Evolutionary conservation across 345 rosid genomes (phyloP).

Genomic region (Geranium rotundifolium): DNA sequence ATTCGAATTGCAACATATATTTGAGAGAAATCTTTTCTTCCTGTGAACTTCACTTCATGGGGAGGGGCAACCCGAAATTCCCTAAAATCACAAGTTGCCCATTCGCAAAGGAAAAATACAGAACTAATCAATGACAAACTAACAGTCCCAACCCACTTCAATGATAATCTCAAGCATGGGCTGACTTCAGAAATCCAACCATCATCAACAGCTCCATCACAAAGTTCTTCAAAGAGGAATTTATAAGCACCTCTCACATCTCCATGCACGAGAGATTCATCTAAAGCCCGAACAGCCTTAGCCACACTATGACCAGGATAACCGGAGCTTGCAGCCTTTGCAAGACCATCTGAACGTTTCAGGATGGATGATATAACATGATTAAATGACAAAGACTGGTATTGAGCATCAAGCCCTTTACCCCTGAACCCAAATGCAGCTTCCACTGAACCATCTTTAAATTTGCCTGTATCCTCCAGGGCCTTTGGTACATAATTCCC

Average conservation of each 20-base stretch:
- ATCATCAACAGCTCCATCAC: constrained; percentile 61
- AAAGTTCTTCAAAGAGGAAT: constrained; percentile 67
- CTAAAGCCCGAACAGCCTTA: constrained; percentile 85
- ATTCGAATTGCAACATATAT: constrained; percentile 68
- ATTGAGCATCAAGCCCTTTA: constrained; percentile 58
- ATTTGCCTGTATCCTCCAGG: constrained; percentile 57
- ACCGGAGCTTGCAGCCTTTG: constrained; percentile 60
- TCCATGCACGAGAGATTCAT: constrained; percentile 70
- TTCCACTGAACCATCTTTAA: constrained; percentile 40
- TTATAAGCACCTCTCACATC: constrained; percentile 55
- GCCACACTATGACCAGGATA: constrained; percentile 59
- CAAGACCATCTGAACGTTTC: constrained; percentile 66
- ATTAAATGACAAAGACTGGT: constrained; percentile 62
- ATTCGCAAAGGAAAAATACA: constrained; percentile 82
- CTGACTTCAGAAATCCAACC: constrained; percentile 81
- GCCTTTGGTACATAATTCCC: constrained; percentile 58
- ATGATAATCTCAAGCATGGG: constrained; percentile 71
- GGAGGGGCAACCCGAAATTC: constrained; percentile 61
- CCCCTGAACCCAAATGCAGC: constrained; percentile 39
- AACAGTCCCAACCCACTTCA: constrained; percentile 71
- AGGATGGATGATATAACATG: constrained; percentile 60
- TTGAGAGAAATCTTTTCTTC: constrained; percentile 72
- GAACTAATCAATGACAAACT: constrained; percentile 62
- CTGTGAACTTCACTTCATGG: constrained; percentile 59
- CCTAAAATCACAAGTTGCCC: constrained; percentile 95